Base-by-base conservation (phyloP, 495 filamentous ascomycete species). In the Massariosphaeria phaeospora region DNA sequence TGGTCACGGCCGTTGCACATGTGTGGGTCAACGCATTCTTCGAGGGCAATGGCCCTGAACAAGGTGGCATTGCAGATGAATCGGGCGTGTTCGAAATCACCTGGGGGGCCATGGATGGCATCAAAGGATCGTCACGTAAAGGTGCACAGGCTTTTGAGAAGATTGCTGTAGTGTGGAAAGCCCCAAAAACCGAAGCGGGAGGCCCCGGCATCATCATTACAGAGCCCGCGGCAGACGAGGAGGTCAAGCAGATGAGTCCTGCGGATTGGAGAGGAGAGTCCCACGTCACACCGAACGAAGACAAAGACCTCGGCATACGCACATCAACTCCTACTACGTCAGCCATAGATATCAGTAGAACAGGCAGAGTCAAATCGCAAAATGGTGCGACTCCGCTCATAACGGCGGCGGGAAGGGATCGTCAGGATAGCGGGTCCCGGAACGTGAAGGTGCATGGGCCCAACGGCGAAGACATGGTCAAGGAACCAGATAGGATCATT, bases 21-120 rank as follows among this genome's bases (percentile, higher is more conserved):
- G 86, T 96, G 26, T 98, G 93, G 93, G 95, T 95, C 72, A 98
- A 98, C 63, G 72, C 84, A 2, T 96, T 83, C 71, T 96, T 96
- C 57, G 93, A 97, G 71, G 90, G 89, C 11, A 78, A 83, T 55
- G 81, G 82, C 0, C 76, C 86, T 13, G 80, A 89, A 59, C 71
- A 66, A 72, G 76, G 79, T 38, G 83, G 83, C 8, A 75, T 79
- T 53, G 66, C 72, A 26, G 68, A 72, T 39, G 64, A 69, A 23
- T 69, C 66, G 11, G 82, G 82, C 23, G 75, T 84, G 20, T 85
- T 86, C 62, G 79, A 84, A 47, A 78, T 77, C 8, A 70, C 75
- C 2, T 87, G 82, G 82, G 81, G 84, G 3, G 74, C 69, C 0
- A 78, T 87, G 71, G 84, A 87, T 62, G 84, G 84, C 0, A 79